phyloP scores from a whole-genome alignment of 1,284 basidiomycete genomes.

The Veloboletus limbatus region DNA sequence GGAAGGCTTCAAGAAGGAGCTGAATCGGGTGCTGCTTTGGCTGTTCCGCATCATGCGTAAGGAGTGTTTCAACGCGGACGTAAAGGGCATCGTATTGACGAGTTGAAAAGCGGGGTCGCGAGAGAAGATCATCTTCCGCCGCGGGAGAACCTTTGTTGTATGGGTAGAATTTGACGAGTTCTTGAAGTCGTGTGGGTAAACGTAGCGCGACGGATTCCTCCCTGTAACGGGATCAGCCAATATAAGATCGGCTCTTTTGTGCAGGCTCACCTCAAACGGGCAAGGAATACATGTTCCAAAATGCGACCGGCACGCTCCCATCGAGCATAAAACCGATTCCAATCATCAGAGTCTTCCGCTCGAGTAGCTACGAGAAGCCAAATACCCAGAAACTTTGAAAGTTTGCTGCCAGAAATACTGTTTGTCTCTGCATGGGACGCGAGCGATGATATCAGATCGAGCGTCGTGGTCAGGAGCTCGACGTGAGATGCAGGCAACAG shows the following conservation, averaged over 20 bases:
- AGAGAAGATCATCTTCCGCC: conserved; percentile 45
- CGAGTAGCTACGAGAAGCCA: conserved; percentile 59
- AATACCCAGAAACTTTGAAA: conserved; percentile 67
- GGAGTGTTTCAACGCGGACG: conserved; percentile 57
- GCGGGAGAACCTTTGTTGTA: conserved; percentile 43
- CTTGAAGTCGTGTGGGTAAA: conserved; percentile 67
- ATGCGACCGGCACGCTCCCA: conserved; percentile 71
- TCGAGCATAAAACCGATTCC: conserved; percentile 55
- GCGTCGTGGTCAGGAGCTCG: conserved; percentile 52
- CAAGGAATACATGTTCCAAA: conserved; percentile 70
- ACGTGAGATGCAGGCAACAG: conserved; percentile 53
- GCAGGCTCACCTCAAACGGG: conserved; percentile 56
- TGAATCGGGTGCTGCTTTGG: conserved; percentile 53
- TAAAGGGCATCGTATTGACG: conserved; percentile 58
- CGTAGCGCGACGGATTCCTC: conserved; percentile 54
- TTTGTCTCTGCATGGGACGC: conserved; percentile 69
- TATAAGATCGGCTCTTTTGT: neutral
- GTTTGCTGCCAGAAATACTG: conserved; percentile 69
- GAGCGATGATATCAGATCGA: conserved; percentile 63
- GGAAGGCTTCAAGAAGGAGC: conserved; percentile 60
- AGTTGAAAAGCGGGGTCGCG: conserved; percentile 63
- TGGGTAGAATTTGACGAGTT: conserved; percentile 66
- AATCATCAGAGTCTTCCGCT: conserved; percentile 47
- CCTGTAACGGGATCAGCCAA: conserved; percentile 36
- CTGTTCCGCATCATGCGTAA: conserved; percentile 36